phyloP scores from a whole-genome alignment of 2,329 filamentous ascomycete species.

The Alternaria panax region DNA sequence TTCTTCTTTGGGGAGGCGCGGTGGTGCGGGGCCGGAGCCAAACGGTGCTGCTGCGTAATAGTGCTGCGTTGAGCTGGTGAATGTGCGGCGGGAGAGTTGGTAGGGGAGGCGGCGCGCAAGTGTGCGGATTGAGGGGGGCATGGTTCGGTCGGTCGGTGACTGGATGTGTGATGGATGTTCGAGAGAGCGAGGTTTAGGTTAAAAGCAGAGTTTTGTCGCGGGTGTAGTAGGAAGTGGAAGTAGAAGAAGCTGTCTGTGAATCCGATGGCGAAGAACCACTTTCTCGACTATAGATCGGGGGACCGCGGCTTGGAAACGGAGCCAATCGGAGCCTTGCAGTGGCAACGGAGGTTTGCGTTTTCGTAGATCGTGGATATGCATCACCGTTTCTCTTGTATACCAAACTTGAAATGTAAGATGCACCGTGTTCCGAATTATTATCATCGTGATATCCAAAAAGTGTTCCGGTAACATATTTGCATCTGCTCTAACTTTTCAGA shows the following conservation, averaged over 20 bases:
- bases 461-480: no score
- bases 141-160: neutral
- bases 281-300: conserved; percentile 12
- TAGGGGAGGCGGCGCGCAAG: conserved; percentile 32
- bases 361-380: neutral
- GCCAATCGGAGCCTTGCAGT: conserved; percentile 33
- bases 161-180: neutral
- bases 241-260: conserved; percentile 11
- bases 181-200: neutral
- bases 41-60: conserved; percentile 34
- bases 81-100: conserved; percentile 33
- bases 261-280: conserved; percentile 1
- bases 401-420: neutral
- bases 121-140: conserved; percentile 26
- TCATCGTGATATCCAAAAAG: conserved; percentile 10
- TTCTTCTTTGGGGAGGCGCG: conserved; percentile 84
- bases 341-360: conserved; percentile 25
- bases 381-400: neutral
- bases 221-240: no score
- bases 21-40: conserved; percentile 70
- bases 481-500: conserved; percentile 19
- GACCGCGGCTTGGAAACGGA: conserved; percentile 18
- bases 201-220: no score
- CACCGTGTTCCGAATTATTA: conserved; percentile 2
- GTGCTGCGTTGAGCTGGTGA: conserved; percentile 23